Conservation (phyloP, 2,329 filamentous ascomycete genomes). For the Colletotrichum salicis region DNA sequence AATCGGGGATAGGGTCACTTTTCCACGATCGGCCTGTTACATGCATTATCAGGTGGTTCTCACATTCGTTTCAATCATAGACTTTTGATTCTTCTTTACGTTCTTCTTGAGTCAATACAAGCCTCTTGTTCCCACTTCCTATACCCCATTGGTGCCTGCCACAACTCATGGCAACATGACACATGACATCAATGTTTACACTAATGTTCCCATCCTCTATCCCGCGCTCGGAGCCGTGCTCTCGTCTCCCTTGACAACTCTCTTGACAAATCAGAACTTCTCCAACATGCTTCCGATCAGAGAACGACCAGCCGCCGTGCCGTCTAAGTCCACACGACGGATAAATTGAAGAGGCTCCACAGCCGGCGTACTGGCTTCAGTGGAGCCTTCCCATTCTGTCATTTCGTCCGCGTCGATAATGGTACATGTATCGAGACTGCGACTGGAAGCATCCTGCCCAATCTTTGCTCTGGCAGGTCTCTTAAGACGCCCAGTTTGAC, state of each 20-base stretch:
- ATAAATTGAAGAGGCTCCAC: neutral
- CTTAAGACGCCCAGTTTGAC: neutral
- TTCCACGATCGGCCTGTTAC: neutral
- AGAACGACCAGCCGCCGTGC: neutral
- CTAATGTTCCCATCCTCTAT: neutral
- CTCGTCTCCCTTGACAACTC: neutral
- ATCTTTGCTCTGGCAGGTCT: neutral
- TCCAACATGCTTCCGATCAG: slow-evolving; percentile 3
- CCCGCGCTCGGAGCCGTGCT: neutral
- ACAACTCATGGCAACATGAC: neutral
- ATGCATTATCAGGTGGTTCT: neutral
- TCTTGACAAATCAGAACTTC: neutral
- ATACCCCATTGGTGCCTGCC: neutral
- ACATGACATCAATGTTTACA: neutral
- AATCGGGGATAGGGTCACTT: neutral
- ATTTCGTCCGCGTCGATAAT: neutral
- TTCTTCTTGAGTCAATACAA: neutral
- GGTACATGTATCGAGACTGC: neutral
- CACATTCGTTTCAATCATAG: neutral
- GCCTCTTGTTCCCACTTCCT: too few species aligned
- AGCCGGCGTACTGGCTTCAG: neutral
- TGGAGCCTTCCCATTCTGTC: neutral
- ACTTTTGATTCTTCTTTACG: neutral
- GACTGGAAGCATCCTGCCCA: neutral
- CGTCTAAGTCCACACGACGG: neutral